These are phyloP conservation scores for Heteromeles arbutifolia DNA, from an alignment of 306 rosid species.

Conservation along the genomic window DNA sequence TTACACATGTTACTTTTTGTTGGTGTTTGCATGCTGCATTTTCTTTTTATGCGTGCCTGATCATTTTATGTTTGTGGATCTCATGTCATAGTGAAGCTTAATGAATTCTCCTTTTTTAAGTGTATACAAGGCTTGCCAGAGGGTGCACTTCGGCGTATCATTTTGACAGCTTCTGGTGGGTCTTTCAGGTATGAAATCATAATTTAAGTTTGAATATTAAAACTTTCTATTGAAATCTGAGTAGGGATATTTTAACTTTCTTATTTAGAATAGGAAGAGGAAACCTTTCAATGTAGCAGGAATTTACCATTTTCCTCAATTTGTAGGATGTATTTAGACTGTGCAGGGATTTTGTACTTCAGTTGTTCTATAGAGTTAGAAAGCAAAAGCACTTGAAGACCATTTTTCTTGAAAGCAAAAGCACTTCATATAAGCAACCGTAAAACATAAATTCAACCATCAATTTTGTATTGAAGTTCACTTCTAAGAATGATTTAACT, in stretches of 20 bases:
- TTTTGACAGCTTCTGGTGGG: slow-evolving; percentile 97
- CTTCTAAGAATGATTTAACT: neutral
- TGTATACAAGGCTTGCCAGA: slow-evolving; percentile 95
- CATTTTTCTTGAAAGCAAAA: neutral
- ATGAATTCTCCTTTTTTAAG: slow-evolving; percentile 39
- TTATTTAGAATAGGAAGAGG: neutral
- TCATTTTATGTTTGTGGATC: slow-evolving; percentile 9
- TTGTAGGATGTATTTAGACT: neutral
- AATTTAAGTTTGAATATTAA: slow-evolving; percentile 6
- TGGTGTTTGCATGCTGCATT: neutral
- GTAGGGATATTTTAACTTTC: slow-evolving; percentile 2
- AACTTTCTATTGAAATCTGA: slow-evolving; percentile 1
- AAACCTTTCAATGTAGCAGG: neutral
- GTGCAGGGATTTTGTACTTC: neutral
- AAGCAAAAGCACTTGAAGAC: neutral
- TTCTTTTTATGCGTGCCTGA: neutral
- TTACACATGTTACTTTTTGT: neutral
- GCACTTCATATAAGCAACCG: neutral
- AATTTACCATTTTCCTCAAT: neutral
- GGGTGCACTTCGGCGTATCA: slow-evolving; percentile 74
- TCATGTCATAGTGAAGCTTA: slow-evolving; percentile 17
- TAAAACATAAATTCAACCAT: neutral
- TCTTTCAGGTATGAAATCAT: slow-evolving; percentile 65
- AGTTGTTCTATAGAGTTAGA: neutral
- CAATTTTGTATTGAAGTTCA: neutral